Conservation (phyloP, 129 eudicot species). For the Centrapalus pauciflorus region DNA sequence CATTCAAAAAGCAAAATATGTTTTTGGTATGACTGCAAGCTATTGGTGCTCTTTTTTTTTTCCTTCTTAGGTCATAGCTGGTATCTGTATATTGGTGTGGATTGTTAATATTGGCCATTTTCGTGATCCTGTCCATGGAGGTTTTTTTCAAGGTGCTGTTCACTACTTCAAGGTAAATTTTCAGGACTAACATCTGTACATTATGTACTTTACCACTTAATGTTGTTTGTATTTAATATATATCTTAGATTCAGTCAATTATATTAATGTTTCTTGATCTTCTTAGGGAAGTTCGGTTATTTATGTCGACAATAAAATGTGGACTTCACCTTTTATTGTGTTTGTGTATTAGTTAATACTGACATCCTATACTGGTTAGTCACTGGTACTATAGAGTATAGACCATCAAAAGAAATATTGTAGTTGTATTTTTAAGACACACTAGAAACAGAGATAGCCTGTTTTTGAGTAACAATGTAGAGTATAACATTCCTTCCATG, state of each 20-base stretch:
- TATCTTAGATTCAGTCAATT: neutral
- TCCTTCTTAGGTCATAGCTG: slow-evolving; percentile 82
- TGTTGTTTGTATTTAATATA: neutral
- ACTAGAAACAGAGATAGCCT: no score
- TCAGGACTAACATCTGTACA: slow-evolving; percentile 5
- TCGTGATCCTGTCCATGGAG: slow-evolving; percentile 96
- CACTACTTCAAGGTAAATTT: slow-evolving; percentile 90
- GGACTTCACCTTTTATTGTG: neutral
- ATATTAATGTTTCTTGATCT: neutral
- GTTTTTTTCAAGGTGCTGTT: slow-evolving; percentile 88
- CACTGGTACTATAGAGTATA: no score
- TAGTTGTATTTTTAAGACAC: no score
- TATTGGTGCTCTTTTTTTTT: slow-evolving; percentile 1
- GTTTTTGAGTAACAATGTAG: no score
- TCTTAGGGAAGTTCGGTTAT: neutral
- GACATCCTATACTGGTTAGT: no score
- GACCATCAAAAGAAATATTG: no score
- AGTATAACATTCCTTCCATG: no score
- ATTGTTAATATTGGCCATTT: slow-evolving; percentile 96
- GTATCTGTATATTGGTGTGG: slow-evolving; percentile 95
- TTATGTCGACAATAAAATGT: neutral
- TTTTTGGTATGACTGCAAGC: neutral
- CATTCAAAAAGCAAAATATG: neutral
- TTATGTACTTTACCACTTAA: neutral
- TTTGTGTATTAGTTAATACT: neutral